Conservation (phyloP, 371 early-diverging fungal species). For the Mortierella sp. region DNA sequence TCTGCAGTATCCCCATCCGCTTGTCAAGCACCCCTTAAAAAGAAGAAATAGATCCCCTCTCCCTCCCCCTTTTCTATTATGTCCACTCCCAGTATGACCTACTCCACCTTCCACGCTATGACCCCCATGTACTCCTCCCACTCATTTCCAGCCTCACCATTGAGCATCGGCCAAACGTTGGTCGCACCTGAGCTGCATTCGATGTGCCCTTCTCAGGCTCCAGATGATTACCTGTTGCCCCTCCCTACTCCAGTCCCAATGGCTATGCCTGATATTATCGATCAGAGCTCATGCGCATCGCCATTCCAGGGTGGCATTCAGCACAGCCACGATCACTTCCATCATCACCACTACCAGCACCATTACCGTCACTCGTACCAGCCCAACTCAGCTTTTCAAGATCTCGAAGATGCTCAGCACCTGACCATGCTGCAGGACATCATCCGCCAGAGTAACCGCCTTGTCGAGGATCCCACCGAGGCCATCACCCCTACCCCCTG, state of each 20-base stretch:
- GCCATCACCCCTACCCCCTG: slow-evolving; percentile 11
- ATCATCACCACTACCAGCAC: slow-evolving; percentile 2
- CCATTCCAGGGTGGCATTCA: neutral
- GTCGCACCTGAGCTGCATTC: neutral
- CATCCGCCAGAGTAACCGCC: neutral
- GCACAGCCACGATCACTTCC: slow-evolving; percentile 2
- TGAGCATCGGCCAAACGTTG: neutral
- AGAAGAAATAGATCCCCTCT: too few species aligned
- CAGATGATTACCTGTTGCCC: neutral
- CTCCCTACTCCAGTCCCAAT: neutral
- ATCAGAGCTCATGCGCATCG: neutral
- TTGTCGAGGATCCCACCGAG: neutral
- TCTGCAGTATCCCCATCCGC: too few species aligned
- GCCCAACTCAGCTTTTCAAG: slow-evolving; percentile 12
- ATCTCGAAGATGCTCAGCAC: slow-evolving; percentile 1
- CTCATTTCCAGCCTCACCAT: neutral
- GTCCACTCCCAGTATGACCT: too few species aligned
- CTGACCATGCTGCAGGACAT: slow-evolving; percentile 6
- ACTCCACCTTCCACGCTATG: too few species aligned
- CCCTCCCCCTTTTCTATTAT: too few species aligned
- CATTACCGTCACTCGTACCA: slow-evolving; percentile 31
- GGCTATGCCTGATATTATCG: too few species aligned
- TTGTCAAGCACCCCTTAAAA: too few species aligned
- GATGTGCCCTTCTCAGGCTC: neutral
- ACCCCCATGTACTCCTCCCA: neutral